Conservation (phyloP, 1,284 basidiomycete species). For the Jaminaea rosea region DNA sequence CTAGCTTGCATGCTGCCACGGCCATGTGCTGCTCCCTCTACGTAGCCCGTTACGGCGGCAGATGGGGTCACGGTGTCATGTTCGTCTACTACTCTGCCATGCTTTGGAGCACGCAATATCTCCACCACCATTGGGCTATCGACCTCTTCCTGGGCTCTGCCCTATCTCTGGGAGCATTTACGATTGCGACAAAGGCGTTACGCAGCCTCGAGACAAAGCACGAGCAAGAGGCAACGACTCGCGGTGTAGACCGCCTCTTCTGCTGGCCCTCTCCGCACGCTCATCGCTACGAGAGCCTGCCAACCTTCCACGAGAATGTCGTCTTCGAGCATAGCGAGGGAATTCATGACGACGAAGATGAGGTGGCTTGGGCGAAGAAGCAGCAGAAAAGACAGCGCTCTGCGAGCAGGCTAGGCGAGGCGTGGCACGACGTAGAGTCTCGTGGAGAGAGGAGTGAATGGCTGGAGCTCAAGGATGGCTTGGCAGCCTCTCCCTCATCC, state of each 20-base stretch:
- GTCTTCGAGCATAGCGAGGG: no score
- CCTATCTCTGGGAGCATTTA: conserved; percentile 20
- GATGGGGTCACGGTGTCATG: conserved; percentile 10
- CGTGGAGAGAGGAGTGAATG: no score
- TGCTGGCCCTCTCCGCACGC: conserved; percentile 3
- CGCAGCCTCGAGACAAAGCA: conserved; percentile 16
- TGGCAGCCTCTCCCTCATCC: no score
- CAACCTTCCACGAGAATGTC: no score
- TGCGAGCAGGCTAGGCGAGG: no score
- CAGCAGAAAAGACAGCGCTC: no score
- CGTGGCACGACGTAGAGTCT: no score
- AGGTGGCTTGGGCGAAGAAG: no score
- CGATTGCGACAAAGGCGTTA: conserved; percentile 12
- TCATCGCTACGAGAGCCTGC: not conserved
- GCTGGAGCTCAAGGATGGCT: no score
- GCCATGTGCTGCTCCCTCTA: conserved; percentile 21
- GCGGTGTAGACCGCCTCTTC: conserved; percentile 23
- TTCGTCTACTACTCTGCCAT: conserved; percentile 21
- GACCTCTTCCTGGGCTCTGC: conserved; percentile 21
- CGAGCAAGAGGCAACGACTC: conserved; percentile 16
- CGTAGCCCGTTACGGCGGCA: conserved; percentile 18
- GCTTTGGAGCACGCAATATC: conserved; percentile 25
- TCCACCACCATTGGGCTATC: conserved; percentile 29
- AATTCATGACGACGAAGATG: no score
- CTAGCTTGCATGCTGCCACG: conserved; percentile 30